Evolutionary conservation across 768 basidiomycete species (phyloP), one percentile per base, ranked within the genome.

Genomic region (Suillus weaverae): DNA sequence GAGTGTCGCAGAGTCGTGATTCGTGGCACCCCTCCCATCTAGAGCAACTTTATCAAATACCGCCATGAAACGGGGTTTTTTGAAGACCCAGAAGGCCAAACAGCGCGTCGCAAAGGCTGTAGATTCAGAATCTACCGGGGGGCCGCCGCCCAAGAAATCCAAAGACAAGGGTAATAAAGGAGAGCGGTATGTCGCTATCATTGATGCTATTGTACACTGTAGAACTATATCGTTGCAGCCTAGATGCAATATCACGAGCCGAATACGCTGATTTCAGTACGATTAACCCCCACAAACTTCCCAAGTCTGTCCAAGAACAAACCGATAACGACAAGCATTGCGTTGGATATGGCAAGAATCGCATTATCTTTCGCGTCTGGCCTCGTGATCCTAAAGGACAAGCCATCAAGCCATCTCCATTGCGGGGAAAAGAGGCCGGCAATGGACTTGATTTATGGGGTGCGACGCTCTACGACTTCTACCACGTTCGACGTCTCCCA

Each of bases 381-480:
- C 73, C 74, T 1, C 74, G 75, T 35, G 60, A 68, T 35, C 69
- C 69, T 0, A 56, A 68, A 0, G 74, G 76, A 1, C 57, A 62
- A 11, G 6, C 1, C 4, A 33, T 76, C 16, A 1, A 26, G 2
- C 50, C 44, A 2, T 38, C 4, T 10, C 22, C 38, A 5, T 5
- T 18, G 14, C 26, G 38, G 4, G 76, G 75, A 0, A 77, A 60
- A 48, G 7, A 64, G 5, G 69, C 70, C 2, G 70, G 68, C 0
- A 73, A 72, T 13, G 70, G 69, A 0, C 67, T 67, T 44, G 54
- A 64, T 9, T 22, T 67, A 22, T 77, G 76, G 76, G 75, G 67
- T 4, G 73, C 66, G 0, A 76, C 75, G 9, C 60, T 76, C 13
- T 72, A 67, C 39, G 76, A 77, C 41, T 60, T 77, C 41, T 77